Conservation (phyloP, 2,329 filamentous ascomycete species). For the Rosellinia necatrix region DNA sequence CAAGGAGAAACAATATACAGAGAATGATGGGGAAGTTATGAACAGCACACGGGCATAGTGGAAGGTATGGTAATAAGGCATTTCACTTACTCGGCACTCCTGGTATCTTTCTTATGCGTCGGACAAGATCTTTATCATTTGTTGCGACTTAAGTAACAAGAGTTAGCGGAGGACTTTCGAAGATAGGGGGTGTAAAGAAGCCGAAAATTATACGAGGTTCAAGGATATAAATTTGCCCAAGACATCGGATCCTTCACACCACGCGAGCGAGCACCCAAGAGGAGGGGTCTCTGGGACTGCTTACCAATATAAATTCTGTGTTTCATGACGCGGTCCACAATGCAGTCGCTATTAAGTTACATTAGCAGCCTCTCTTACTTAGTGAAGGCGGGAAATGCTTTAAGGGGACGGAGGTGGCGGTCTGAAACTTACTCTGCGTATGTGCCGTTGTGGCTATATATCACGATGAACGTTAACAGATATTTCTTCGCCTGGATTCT, state of each 20-base stretch:
- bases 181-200: not conserved
- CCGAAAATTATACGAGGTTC: not conserved
- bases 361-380: slow-evolving; percentile 4
- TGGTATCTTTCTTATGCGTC: slow-evolving; percentile 78
- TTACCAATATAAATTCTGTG: slow-evolving; percentile 29
- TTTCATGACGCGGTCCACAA: slow-evolving; percentile 38
- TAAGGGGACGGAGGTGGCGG: not conserved
- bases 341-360: slow-evolving; percentile 23
- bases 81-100: slow-evolving; percentile 60
- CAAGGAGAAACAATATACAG: not conserved
- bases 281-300: not conserved
- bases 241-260: slow-evolving; percentile 3
- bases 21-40: not conserved
- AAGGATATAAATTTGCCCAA: not conserved
- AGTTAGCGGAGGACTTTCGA: not conserved
- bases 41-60: not conserved
- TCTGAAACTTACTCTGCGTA: slow-evolving; percentile 28
- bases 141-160: slow-evolving; percentile 59
- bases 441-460: slow-evolving; percentile 26
- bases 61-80: not conserved
- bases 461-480: slow-evolving; percentile 2
- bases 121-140: slow-evolving; percentile 75
- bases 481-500: not conserved
- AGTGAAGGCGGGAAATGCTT: not conserved
- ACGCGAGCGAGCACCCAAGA: too few species aligned